Conservation (phyloP, 2,329 filamentous ascomycete species). For the Ciborinia camelliae region DNA sequence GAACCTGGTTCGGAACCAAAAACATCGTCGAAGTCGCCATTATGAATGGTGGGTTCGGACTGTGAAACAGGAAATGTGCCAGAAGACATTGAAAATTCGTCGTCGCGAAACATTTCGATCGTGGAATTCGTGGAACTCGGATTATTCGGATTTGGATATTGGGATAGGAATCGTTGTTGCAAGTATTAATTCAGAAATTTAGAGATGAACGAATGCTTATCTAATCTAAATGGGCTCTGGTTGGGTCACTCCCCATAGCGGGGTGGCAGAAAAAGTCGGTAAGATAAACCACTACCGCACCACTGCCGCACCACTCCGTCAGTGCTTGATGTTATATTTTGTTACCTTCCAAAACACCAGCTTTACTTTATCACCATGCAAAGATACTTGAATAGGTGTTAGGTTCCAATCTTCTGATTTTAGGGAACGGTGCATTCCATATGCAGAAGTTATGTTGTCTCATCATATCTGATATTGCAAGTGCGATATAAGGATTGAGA, state of each 20-base stretch:
- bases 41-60: slow-evolving; percentile 12
- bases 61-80: background rate
- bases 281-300: background rate
- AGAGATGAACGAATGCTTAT: slow-evolving; percentile 1
- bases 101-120: slow-evolving; percentile 15
- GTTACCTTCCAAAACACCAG: background rate
- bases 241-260: background rate
- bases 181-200: background rate
- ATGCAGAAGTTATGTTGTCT: background rate
- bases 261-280: background rate
- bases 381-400: background rate
- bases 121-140: background rate
- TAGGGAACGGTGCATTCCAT: background rate
- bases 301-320: too few relatives aligned
- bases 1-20: slow-evolving; percentile 37
- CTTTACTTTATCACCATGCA: background rate
- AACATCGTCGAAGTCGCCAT: slow-evolving; percentile 36
- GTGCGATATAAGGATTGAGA: background rate
- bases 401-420: background rate
- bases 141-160: background rate
- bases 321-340: too few relatives aligned
- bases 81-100: slow-evolving; percentile 1
- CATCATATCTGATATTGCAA: background rate
- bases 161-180: background rate
- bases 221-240: slow-evolving; percentile 1